phyloP scores from a whole-genome alignment of 345 rosid genomes.

The Lepidium sativum region DNA sequence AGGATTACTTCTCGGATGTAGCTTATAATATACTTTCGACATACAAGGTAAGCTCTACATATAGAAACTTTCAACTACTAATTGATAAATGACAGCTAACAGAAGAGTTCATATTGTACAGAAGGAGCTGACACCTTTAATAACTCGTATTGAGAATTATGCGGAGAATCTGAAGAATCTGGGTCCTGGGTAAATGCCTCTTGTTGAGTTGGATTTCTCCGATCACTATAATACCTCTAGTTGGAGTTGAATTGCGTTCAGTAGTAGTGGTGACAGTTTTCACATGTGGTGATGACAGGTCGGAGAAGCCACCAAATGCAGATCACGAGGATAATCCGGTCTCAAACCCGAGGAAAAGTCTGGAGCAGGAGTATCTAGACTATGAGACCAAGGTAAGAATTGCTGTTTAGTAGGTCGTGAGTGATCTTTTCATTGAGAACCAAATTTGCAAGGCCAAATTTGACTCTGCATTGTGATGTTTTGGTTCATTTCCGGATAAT shows the following conservation, averaged over 20 bases:
- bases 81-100: conserved; percentile 3
- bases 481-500: not conserved
- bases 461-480: not conserved
- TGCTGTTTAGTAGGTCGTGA: not conserved
- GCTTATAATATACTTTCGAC: conserved; percentile 57
- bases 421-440: not conserved
- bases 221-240: not conserved
- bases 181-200: conserved; percentile 47
- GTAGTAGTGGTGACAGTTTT: conserved; percentile 16
- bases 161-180: conserved; percentile 82
- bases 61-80: conserved; percentile 2
- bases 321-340: conserved; percentile 43
- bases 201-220: not conserved
- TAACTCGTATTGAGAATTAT: conserved; percentile 60
- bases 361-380: conserved; percentile 85
- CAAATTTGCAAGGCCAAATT: too few relatives aligned
- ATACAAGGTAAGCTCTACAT: conserved; percentile 50
- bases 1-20: conserved; percentile 58
- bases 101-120: conserved; percentile 24
- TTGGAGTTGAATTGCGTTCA: conserved; percentile 5
- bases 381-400: conserved; percentile 76
- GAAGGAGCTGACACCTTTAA: conserved; percentile 74
- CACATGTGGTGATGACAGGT: conserved; percentile 39
- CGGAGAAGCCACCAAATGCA: conserved; percentile 34
- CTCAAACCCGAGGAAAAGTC: conserved; percentile 63